Evolutionary conservation across 306 rosid genomes (phyloP).

Genomic region (Begonia peltatifolia): DNA sequence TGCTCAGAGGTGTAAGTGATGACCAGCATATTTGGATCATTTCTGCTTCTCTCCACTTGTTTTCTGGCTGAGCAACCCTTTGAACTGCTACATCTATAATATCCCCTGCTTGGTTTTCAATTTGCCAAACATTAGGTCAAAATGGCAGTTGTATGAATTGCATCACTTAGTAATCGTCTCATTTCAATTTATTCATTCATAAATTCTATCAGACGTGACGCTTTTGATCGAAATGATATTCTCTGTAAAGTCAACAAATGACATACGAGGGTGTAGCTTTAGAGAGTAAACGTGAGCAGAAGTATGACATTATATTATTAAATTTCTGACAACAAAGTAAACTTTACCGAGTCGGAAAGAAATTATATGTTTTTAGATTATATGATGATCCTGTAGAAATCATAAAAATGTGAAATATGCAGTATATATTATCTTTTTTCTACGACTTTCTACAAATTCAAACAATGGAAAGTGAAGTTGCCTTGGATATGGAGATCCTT

Average conservation of each 20-base stretch:
- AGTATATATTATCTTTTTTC: not conserved
- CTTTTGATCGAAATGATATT: not conserved
- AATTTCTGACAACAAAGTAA: not conserved
- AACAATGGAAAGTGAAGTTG: not conserved
- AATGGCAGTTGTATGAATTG: not conserved
- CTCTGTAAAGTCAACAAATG: too few relatives aligned
- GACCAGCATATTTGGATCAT: slow-evolving; percentile 89
- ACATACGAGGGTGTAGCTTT: too few relatives aligned
- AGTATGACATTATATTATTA: not conserved
- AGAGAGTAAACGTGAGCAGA: not conserved
- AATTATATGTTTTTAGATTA: not conserved
- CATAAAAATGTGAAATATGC: not conserved
- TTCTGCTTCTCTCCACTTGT: slow-evolving; percentile 85
- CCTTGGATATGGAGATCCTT: slow-evolving; percentile 99
- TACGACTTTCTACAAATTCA: not conserved
- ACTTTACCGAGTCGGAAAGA: too few relatives aligned
- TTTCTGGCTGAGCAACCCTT: slow-evolving; percentile 91
- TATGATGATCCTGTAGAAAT: not conserved
- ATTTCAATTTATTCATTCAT: not conserved
- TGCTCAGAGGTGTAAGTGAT: slow-evolving; percentile 93
- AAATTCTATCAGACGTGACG: not conserved
- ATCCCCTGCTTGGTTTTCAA: slow-evolving; percentile 35
- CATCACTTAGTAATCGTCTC: not conserved
- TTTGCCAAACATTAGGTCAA: too few relatives aligned
- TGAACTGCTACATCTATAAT: slow-evolving; percentile 90